These are phyloP conservation scores for Talaromyces sp. DNA, from an alignment of 2,329 filamentous ascomycete genomes.

Conservation along the genomic window DNA sequence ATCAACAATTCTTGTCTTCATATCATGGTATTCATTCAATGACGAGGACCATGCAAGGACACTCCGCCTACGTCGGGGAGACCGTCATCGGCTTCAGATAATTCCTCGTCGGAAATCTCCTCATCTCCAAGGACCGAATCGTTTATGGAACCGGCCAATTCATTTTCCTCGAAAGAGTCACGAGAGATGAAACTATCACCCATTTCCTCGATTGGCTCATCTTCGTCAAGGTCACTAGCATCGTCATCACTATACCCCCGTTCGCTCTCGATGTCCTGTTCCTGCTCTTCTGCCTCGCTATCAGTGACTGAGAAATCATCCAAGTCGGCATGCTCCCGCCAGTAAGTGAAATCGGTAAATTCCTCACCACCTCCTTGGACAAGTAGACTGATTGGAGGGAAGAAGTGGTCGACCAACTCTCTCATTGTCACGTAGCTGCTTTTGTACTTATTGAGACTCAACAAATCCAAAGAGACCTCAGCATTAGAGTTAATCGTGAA, in stretches of 20 bases:
- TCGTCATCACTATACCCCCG: slow-evolving; percentile 48
- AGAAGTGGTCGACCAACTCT: slow-evolving; percentile 97
- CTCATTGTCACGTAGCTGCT: slow-evolving; percentile 96
- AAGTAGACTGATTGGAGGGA: slow-evolving; percentile 83
- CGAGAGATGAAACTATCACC: slow-evolving; percentile 36
- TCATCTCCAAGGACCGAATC: slow-evolving; percentile 22
- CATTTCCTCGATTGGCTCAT: slow-evolving; percentile 39
- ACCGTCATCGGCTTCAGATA: slow-evolving; percentile 36
- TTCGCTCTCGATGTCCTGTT: slow-evolving; percentile 45
- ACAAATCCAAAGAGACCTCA: slow-evolving; percentile 84
- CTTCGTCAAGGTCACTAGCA: slow-evolving; percentile 50
- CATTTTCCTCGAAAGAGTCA: slow-evolving; percentile 44
- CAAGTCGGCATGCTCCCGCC: slow-evolving; percentile 81
- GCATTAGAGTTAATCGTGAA: slow-evolving; percentile 99
- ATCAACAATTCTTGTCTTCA: background rate
- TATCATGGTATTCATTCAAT: background rate
- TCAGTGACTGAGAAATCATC: slow-evolving; percentile 88
- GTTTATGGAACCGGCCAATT: slow-evolving; percentile 44
- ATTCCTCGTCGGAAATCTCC: slow-evolving; percentile 15
- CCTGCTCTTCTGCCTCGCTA: slow-evolving; percentile 51
- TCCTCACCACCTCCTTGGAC: slow-evolving; percentile 88
- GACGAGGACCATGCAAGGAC: slow-evolving; percentile 10
- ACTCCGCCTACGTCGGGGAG: slow-evolving; percentile 27
- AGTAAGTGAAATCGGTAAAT: slow-evolving; percentile 96
- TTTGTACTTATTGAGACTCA: slow-evolving; percentile 90